These are phyloP conservation scores for Podila minutissima DNA, from an alignment of 192 early-diverging fungal genomes.

Conservation along the genomic window DNA sequence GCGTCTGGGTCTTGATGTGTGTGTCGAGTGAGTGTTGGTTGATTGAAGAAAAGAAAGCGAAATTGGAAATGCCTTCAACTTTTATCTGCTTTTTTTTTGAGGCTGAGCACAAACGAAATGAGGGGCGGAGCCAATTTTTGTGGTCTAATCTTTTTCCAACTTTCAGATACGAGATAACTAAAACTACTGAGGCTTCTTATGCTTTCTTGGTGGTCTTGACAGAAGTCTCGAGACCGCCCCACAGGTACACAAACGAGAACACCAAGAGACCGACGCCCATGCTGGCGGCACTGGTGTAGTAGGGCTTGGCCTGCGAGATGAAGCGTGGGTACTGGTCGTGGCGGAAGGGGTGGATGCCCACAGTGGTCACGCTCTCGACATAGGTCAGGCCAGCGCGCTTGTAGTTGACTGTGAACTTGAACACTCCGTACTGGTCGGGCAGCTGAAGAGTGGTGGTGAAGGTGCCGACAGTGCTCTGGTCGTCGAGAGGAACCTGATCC, in stretches of 20 bases:
- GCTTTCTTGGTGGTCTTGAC: slow-evolving; percentile 49
- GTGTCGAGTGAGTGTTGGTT: not conserved
- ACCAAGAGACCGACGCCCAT: slow-evolving; percentile 89
- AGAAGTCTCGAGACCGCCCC: slow-evolving; percentile 43
- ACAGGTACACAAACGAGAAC: slow-evolving; percentile 85
- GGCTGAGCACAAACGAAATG: not conserved
- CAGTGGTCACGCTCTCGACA: slow-evolving; percentile 75
- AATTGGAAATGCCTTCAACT: no score
- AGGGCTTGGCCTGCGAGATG: slow-evolving; percentile 92
- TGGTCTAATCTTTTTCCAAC: not conserved
- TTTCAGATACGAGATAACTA: not conserved
- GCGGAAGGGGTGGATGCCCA: slow-evolving; percentile 89
- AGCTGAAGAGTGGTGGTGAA: slow-evolving; percentile 64
- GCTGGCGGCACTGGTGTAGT: slow-evolving; percentile 87
- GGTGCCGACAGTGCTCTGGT: slow-evolving; percentile 45
- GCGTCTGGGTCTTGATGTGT: not conserved
- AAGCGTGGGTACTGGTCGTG: slow-evolving; percentile 98
- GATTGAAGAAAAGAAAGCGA: no score
- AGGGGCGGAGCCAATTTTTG: no score
- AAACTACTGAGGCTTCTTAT: slow-evolving; percentile 4
- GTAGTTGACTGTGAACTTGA: slow-evolving; percentile 96
- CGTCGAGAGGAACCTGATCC: slow-evolving; percentile 51
- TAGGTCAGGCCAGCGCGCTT: slow-evolving; percentile 85
- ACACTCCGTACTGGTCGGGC: slow-evolving; percentile 97
- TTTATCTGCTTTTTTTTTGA: not conserved